Evolutionary conservation across 768 basidiomycete species (phyloP).

Genomic region (Termitomyces sp.): DNA sequence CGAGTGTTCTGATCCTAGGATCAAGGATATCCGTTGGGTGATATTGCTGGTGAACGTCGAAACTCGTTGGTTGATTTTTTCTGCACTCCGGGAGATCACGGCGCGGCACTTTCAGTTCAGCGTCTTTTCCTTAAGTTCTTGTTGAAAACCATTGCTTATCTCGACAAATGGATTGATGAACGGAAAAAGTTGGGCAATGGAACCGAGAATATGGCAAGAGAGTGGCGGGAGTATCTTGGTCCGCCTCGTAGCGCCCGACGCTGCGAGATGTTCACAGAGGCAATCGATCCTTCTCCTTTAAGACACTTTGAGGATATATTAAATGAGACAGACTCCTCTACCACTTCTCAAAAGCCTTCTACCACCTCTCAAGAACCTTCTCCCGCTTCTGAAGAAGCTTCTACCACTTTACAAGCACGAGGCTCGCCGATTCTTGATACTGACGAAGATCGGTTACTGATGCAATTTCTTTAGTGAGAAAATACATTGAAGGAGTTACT

Average conservation of each 20-base stretch:
- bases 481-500: too few species aligned
- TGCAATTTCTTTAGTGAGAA: too few species aligned
- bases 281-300: background rate
- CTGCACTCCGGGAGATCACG: too few species aligned
- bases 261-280: background rate
- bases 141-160: background rate
- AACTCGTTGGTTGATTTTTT: background rate
- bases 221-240: background rate
- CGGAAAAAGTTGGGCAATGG: background rate
- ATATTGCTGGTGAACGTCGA: background rate
- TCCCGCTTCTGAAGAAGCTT: too few species aligned
- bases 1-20: background rate
- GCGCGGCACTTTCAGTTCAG: background rate
- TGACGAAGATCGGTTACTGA: too few species aligned
- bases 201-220: background rate
- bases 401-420: too few species aligned
- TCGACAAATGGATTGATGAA: too few species aligned
- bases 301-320: background rate
- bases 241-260: background rate
- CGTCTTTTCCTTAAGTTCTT: background rate
- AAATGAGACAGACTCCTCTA: background rate
- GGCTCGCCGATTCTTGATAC: too few species aligned
- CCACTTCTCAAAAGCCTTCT: background rate
- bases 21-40: background rate
- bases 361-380: too few species aligned